Conservation (phyloP, 768 basidiomycete genomes). For the Lactifluus piperatus region DNA sequence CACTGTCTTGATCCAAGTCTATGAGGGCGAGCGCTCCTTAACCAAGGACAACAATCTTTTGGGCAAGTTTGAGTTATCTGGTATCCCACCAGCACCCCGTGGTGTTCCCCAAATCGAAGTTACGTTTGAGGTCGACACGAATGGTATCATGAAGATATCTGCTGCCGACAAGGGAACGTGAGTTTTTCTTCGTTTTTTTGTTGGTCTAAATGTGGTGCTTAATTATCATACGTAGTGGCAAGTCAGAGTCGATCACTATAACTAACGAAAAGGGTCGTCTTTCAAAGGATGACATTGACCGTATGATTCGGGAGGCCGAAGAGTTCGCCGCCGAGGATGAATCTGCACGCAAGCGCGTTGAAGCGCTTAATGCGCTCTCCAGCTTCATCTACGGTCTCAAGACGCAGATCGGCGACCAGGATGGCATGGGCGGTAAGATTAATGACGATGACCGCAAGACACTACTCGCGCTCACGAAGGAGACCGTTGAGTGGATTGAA, state of each 20-base stretch:
- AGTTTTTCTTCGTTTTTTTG: constrained; percentile 23
- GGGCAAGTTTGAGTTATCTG: constrained; percentile 89
- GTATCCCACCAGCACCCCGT: constrained; percentile 92
- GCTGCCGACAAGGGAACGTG: constrained; percentile 91
- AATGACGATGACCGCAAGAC: constrained; percentile 77
- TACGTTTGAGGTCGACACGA: constrained; percentile 90
- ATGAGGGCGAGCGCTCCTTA: constrained; percentile 91
- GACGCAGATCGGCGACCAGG: constrained; percentile 75
- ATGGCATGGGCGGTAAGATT: constrained; percentile 87
- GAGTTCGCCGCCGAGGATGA: constrained; percentile 78
- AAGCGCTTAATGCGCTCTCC: constrained; percentile 75
- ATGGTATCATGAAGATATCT: constrained; percentile 90
- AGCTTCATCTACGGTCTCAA: constrained; percentile 82
- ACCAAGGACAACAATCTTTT: constrained; percentile 99
- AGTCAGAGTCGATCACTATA: constrained; percentile 86
- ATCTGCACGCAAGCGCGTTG: constrained; percentile 71
- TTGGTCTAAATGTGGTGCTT: neutral
- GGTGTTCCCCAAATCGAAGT: constrained; percentile 98
- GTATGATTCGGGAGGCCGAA: constrained; percentile 93
- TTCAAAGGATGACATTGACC: constrained; percentile 62
- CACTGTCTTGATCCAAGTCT: constrained; percentile 95
- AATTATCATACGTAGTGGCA: constrained; percentile 43
- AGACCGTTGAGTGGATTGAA: constrained; percentile 88
- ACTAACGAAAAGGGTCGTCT: constrained; percentile 92
- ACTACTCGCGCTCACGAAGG: constrained; percentile 74